Conservation (phyloP, 2,329 filamentous ascomycete species). For the Xylariaceae sp. region DNA sequence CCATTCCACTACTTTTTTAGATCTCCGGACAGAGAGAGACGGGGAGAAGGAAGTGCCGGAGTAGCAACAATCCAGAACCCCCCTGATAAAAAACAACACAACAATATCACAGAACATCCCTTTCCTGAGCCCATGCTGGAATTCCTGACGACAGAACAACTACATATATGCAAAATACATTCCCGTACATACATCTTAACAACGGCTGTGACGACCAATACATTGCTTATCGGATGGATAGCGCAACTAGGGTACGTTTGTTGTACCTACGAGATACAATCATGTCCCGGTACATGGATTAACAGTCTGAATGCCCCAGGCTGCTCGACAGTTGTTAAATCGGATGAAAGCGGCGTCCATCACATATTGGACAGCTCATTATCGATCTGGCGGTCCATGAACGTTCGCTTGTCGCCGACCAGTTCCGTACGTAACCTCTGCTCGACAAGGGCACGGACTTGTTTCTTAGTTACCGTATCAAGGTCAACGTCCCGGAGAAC, state of each 20-base stretch:
- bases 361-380: constrained; percentile 91
- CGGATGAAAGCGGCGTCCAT: constrained; percentile 20
- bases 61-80: not conserved
- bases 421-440: constrained; percentile 89
- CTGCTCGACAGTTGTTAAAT: no score
- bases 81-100: not conserved
- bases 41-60: no score
- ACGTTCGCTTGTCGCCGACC: constrained; percentile 76
- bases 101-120: constrained; percentile 4
- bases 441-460: constrained; percentile 85
- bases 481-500: constrained; percentile 87
- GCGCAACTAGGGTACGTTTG: no score
- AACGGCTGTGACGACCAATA: not conserved
- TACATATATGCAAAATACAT: constrained; percentile 19
- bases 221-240: not conserved
- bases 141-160: constrained; percentile 7
- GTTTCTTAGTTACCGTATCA: constrained; percentile 98
- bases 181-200: constrained; percentile 1
- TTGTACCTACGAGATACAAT: no score
- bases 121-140: constrained; percentile 6
- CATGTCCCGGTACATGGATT: no score
- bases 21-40: not conserved
- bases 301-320: no score
- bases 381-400: constrained; percentile 92
- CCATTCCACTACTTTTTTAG: not conserved